phyloP scores from a whole-genome alignment of 2,329 filamentous ascomycete species.

The Nigrospora sphaerica region DNA sequence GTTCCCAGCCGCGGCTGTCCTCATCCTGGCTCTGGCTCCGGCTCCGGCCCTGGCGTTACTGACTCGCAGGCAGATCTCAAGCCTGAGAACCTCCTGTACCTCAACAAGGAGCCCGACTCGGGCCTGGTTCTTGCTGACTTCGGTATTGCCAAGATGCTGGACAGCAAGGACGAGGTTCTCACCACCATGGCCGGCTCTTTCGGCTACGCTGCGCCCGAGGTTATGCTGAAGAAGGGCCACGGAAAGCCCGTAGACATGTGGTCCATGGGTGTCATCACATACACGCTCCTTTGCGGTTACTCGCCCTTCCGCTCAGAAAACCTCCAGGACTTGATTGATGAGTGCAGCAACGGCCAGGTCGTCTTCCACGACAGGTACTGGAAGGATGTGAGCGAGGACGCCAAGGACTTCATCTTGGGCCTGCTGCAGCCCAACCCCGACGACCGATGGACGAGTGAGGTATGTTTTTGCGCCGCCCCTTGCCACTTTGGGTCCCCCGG shows the following conservation, averaged over 20 bases:
- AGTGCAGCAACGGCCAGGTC: constrained; percentile 77
- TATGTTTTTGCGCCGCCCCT: constrained; percentile 30
- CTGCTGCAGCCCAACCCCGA: constrained; percentile 74
- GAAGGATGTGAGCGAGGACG: constrained; percentile 93
- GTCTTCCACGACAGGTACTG: constrained; percentile 98
- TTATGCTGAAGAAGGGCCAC: constrained; percentile 96
- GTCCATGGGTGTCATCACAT: constrained; percentile 98
- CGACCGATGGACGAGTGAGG: constrained; percentile 70
- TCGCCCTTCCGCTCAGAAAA: constrained; percentile 96
- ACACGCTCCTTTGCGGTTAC: constrained; percentile 95
- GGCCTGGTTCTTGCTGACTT: constrained; percentile 93
- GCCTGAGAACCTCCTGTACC: constrained; percentile 93
- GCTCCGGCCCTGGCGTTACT: too few species aligned
- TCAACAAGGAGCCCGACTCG: constrained; percentile 69
- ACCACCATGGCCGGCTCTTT: constrained; percentile 99
- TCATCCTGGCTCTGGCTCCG: neutral
- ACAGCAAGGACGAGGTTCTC: constrained; percentile 81
- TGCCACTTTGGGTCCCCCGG: constrained; percentile 1
- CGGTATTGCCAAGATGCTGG: constrained; percentile 96
- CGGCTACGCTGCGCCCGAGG: constrained; percentile 93
- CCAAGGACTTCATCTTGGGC: constrained; percentile 84
- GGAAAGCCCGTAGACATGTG: constrained; percentile 99
- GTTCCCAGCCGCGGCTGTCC: constrained; percentile 3
- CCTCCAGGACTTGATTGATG: constrained; percentile 85
- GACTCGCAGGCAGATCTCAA: constrained; percentile 66